phyloP scores from a whole-genome alignment of 2,329 filamentous ascomycete species.

The Verticillium alfalfae region DNA sequence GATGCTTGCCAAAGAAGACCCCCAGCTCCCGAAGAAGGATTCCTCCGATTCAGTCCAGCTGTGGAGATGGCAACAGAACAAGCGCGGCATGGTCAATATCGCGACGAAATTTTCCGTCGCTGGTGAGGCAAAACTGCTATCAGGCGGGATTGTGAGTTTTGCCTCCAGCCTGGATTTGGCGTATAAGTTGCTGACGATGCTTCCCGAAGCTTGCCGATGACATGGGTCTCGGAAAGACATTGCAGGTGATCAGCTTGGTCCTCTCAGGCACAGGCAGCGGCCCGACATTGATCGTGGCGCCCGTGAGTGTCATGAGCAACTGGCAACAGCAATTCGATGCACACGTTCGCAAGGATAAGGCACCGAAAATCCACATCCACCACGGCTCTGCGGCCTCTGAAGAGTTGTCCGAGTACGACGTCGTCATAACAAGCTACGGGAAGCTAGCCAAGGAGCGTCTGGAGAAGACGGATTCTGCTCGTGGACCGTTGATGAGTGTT shows the following conservation, averaged over 20 bases:
- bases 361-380: slow-evolving; percentile 66
- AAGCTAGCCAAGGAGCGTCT: slow-evolving; percentile 62
- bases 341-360: slow-evolving; percentile 61
- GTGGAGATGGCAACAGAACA: slow-evolving; percentile 56
- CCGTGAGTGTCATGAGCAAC: slow-evolving; percentile 84
- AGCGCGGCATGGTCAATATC: slow-evolving; percentile 54
- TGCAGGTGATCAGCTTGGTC: slow-evolving; percentile 79
- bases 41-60: slow-evolving; percentile 64
- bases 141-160: slow-evolving; percentile 65
- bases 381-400: slow-evolving; percentile 33
- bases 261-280: slow-evolving; percentile 48
- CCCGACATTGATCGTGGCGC: slow-evolving; percentile 73
- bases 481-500: slow-evolving; percentile 34
- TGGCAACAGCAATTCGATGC: slow-evolving; percentile 75
- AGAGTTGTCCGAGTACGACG: slow-evolving; percentile 62
- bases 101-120: slow-evolving; percentile 64
- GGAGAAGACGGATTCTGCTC: slow-evolving; percentile 19
- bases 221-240: slow-evolving; percentile 87
- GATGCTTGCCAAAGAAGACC: slow-evolving; percentile 73
- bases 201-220: slow-evolving; percentile 58
- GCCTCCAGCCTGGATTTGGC: neutral
- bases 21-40: slow-evolving; percentile 53
- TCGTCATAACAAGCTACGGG: slow-evolving; percentile 82
- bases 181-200: neutral
- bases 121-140: slow-evolving; percentile 57